phyloP scores from a whole-genome alignment of 1,284 basidiomycete genomes.

The Rhodotorula sp. region DNA sequence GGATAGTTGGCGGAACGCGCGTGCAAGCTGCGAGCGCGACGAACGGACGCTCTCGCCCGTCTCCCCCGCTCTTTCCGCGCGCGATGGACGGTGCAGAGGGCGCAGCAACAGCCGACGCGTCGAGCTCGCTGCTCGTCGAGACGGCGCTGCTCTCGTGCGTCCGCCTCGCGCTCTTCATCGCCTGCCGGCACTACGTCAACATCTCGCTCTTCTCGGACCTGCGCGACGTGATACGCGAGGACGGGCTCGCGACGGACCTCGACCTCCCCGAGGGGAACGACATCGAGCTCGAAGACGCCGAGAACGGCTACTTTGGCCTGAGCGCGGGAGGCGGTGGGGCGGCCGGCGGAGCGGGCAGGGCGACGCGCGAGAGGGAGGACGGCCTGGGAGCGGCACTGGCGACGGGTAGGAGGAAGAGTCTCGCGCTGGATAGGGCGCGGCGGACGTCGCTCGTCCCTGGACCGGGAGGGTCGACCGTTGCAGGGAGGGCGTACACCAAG shows the following conservation, averaged over 20 bases:
- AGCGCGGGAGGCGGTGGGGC: conserved; percentile 2
- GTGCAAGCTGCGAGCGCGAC: background rate
- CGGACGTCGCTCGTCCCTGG: background rate
- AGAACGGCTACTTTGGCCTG: conserved; percentile 18
- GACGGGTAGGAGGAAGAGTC: background rate
- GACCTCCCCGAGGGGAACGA: conserved; percentile 11
- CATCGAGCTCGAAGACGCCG: conserved; percentile 29
- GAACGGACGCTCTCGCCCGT: background rate
- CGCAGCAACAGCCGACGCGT: background rate
- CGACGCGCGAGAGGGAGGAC: background rate
- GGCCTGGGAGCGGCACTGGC: conserved; percentile 1
- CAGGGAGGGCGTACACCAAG: conserved; percentile 19
- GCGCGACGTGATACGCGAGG: conserved; percentile 42
- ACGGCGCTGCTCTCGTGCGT: conserved; percentile 29
- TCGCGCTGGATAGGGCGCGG: background rate
- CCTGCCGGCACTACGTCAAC: conserved; percentile 43
- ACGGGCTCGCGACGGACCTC: conserved; percentile 9
- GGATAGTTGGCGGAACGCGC: background rate
- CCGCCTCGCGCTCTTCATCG: conserved; percentile 44
- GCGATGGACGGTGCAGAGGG: background rate
- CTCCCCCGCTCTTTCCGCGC: background rate
- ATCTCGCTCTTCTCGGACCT: conserved; percentile 42
- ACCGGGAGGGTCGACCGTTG: background rate
- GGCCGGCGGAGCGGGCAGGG: background rate
- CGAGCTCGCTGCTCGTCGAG: conserved; percentile 8